phyloP scores from a whole-genome alignment of 169 alveolate species.

The Plasmodium inui region DNA sequence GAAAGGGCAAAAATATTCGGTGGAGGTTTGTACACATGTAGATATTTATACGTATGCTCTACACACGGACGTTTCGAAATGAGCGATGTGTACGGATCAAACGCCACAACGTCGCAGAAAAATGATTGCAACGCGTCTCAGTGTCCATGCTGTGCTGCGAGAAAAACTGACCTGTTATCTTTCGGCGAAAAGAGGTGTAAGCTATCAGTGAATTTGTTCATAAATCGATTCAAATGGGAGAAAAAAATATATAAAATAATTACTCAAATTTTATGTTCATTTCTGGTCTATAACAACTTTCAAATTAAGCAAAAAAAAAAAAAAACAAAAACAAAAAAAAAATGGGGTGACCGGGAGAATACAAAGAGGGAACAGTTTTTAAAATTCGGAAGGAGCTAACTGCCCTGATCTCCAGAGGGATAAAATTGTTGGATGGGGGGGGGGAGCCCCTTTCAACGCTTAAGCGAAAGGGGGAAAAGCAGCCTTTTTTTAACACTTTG shows the following conservation, averaged over 20 bases:
- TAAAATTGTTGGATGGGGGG: neutral
- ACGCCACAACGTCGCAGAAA: neutral
- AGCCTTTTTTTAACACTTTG: neutral
- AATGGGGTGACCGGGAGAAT: neutral
- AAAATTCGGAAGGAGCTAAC: neutral
- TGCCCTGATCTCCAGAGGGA: neutral
- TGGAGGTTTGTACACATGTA: neutral
- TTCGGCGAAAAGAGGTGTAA: conserved; percentile 57
- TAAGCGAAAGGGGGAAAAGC: neutral
- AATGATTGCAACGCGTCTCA: neutral
- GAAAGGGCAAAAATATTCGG: neutral
- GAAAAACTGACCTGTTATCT: conserved; percentile 21
- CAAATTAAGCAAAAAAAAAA: conserved; percentile 17
- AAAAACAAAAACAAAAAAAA: neutral
- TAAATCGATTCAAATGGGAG: conserved; percentile 21
- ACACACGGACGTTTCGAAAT: neutral
- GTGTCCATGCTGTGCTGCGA: neutral
- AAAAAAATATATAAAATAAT: conserved; percentile 25
- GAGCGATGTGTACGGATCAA: neutral
- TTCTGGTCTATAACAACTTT: conserved; percentile 38
- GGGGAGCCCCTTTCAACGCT: neutral
- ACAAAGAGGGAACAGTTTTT: neutral
- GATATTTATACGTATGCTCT: neutral
- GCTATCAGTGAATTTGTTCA: conserved; percentile 61
- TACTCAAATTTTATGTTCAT: conserved; percentile 30